Evolutionary conservation across 257 asterid species (phyloP), one percentile per base, ranked within the genome.

Genomic region (Eustoma russellianum): DNA sequence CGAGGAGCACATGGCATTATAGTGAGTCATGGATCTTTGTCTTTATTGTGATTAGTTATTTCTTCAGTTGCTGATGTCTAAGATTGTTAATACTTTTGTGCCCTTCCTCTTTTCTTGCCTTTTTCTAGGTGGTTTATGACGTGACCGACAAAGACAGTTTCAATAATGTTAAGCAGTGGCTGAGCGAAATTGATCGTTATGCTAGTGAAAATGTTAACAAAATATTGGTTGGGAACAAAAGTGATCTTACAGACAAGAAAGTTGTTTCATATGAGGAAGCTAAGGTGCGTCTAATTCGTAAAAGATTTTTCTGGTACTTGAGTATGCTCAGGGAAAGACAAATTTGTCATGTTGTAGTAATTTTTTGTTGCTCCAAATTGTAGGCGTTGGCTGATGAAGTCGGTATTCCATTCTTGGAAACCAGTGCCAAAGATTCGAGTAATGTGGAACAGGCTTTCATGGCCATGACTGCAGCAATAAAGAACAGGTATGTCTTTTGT

Each of bases 351-450:
- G n/a, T n/a, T n/a, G 9, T 43, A 62, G 62, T 64, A 54, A 16
- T 50, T 18, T 17, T 55, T 56, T 61, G 16, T 62, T 61, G n/a
- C 57, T 69, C 48, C 41, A 56, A 59, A 59, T n/a, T 18, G 13
- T 52, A 88, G 97, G 97, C 87, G 34, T 83, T 85, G 67, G 97
- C 97, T 2, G 95, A 88, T 63, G 95, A 88, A 66, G 81, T 83
- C 5, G 97, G 97, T 52, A 89, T 89, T 69, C 97, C 97, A 35
- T 85, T 85, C 73, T 56, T 89, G 97, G 97, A 85, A 76, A 83
- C 97, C 35, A 89, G 97, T 83, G 95, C 97, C 30, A 89, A 85
- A 61, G 72, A 75, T 77, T 94, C 97, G 48, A 80, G 82, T 33
- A 89, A 85, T 5, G 94, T 89, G 5, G 97, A 89, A 63, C 80